Evolutionary conservation across 2,329 filamentous ascomycete species (phyloP).

Genomic region (Falciphora oryzae): DNA sequence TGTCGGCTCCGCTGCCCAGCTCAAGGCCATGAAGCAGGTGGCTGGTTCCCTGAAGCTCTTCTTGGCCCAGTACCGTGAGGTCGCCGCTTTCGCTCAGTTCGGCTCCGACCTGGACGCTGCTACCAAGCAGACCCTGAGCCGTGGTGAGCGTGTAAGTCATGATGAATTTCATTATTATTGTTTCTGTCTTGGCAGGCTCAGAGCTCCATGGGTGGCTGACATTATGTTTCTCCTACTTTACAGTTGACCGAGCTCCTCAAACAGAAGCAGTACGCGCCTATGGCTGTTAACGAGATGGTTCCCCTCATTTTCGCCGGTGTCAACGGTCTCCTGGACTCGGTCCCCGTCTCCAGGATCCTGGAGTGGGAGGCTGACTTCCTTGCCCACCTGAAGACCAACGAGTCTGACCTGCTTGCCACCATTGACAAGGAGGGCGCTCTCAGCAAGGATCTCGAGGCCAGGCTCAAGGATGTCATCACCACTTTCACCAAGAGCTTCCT

Average conservation of each 20-base stretch:
- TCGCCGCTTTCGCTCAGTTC: slow-evolving; percentile 99
- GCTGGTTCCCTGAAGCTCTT: slow-evolving; percentile 99
- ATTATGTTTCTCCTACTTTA: slow-evolving; percentile 16
- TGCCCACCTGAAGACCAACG: slow-evolving; percentile 83
- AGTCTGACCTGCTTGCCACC: slow-evolving; percentile 72
- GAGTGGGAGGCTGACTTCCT: slow-evolving; percentile 95
- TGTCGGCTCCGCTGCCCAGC: slow-evolving; percentile 98
- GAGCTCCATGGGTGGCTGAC: slow-evolving; percentile 18
- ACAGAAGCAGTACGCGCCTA: slow-evolving; percentile 99
- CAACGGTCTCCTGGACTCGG: slow-evolving; percentile 85
- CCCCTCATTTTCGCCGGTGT: slow-evolving; percentile 99
- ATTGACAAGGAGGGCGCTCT: slow-evolving; percentile 95
- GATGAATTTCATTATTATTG: not conserved
- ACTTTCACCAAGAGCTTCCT: slow-evolving; percentile 93
- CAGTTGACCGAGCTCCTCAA: slow-evolving; percentile 93
- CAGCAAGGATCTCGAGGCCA: slow-evolving; percentile 87
- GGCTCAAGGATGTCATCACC: slow-evolving; percentile 69
- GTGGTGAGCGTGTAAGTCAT: slow-evolving; percentile 87
- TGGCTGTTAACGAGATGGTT: slow-evolving; percentile 99
- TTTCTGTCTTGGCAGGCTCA: too few relatives aligned
- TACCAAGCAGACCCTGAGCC: slow-evolving; percentile 96
- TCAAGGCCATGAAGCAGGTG: slow-evolving; percentile 99
- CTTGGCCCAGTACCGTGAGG: slow-evolving; percentile 99
- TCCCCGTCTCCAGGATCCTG: slow-evolving; percentile 88
- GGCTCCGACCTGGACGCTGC: slow-evolving; percentile 98